Evolutionary conservation across 2,329 filamentous ascomycete genomes (phyloP).

Genomic region (Hypomyces rosellus): DNA sequence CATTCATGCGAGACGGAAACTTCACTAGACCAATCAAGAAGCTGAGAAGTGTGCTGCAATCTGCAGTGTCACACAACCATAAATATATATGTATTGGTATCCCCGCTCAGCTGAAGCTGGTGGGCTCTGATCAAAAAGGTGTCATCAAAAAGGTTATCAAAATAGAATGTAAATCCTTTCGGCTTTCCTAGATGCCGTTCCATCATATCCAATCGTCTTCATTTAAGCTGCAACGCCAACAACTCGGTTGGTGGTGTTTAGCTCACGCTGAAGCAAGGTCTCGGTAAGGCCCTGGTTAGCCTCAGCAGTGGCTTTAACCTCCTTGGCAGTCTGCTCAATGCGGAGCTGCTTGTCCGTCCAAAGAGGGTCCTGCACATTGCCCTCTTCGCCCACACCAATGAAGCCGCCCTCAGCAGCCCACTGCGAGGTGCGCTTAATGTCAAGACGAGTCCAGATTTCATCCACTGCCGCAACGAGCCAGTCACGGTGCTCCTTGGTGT

Average conservation of each 20-base stretch:
- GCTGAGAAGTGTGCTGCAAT: neutral
- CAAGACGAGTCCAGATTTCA: constrained; percentile 79
- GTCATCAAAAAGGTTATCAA: too few species aligned
- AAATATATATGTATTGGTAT: neutral
- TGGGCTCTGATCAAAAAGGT: neutral
- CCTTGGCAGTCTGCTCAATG: constrained; percentile 58
- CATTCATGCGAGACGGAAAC: too few species aligned
- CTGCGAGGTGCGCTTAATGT: constrained; percentile 86
- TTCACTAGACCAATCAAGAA: too few species aligned
- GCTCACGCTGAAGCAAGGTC: constrained; percentile 52
- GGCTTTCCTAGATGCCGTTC: neutral
- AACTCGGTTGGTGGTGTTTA: constrained; percentile 25
- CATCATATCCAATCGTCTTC: neutral
- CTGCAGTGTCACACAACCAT: neutral
- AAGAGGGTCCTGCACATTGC: constrained; percentile 60
- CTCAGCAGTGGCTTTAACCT: constrained; percentile 46
- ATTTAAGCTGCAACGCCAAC: constrained; percentile 23
- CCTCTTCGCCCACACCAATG: constrained; percentile 79
- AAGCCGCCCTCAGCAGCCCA: constrained; percentile 91
- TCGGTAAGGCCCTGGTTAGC: constrained; percentile 44
- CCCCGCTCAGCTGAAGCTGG: neutral
- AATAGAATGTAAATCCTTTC: neutral
- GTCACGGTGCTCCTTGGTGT: constrained; percentile 76
- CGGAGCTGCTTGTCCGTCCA: constrained; percentile 90
- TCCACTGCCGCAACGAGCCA: constrained; percentile 80